Evolutionary conservation across 495 filamentous ascomycete genomes (phyloP).

Genomic region (Tirmania nivea): DNA sequence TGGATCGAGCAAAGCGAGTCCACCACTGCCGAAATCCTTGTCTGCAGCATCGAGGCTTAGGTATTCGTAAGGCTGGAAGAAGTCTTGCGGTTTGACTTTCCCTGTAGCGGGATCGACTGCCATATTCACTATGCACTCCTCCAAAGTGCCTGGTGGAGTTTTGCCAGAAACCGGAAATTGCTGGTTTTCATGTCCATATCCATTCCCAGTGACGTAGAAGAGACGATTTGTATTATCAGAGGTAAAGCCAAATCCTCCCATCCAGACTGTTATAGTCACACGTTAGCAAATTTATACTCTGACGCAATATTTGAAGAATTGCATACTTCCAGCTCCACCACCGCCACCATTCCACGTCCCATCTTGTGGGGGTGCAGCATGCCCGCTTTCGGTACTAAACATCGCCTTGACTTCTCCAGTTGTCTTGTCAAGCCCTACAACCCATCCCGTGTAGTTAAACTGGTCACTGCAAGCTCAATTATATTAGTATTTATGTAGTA

Average conservation of each 20-base stretch:
- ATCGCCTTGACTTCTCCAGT: constrained; percentile 12
- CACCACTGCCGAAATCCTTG: constrained; percentile 24
- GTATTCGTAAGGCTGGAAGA: constrained; percentile 27
- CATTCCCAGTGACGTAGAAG: constrained; percentile 26
- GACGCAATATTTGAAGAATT: no score
- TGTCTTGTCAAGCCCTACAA: constrained; percentile 20
- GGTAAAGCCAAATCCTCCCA: constrained; percentile 24
- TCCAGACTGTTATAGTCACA: constrained; percentile 16
- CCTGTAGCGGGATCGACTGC: constrained; percentile 16
- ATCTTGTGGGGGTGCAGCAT: constrained; percentile 14
- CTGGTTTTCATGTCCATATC: constrained; percentile 21
- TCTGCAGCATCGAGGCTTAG: constrained; percentile 23
- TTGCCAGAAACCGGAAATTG: constrained; percentile 22
- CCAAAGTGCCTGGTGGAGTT: constrained; percentile 20
- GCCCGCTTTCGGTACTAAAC: constrained; percentile 22
- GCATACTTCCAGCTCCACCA: constrained; percentile 21
- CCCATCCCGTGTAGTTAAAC: constrained; percentile 27
- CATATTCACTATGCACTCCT: constrained; percentile 22
- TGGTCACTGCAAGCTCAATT: constrained; percentile 13
- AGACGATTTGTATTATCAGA: constrained; percentile 22
- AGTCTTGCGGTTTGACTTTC: constrained; percentile 21
- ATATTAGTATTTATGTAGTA: no score
- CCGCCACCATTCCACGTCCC: constrained; percentile 19
- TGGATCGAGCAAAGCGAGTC: constrained; percentile 22
- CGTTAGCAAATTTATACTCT: no score